A percentile compares a stretch with the other conserved stretches of the same genome.
Evolutionary conservation across 495 filamentous ascomycete genomes (phyloP).

Genomic region (Podospora bellae-mahoneyi): DNA sequence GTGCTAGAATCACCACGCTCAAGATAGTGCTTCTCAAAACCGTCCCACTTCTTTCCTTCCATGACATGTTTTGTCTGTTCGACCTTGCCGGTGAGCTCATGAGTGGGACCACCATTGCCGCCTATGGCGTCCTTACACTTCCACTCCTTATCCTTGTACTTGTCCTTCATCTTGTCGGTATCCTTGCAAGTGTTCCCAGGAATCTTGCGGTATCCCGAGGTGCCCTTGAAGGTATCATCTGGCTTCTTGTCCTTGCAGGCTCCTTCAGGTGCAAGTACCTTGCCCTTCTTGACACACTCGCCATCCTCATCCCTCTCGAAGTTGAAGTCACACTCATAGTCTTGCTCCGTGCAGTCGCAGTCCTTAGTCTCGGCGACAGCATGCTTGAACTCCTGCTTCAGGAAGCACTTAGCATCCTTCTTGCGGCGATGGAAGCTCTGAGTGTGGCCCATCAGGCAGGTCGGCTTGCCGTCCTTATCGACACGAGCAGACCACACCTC

Average conservation of each 20-base stretch:
- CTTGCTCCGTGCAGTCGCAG: constrained; percentile 75
- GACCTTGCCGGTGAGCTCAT: constrained; percentile 58
- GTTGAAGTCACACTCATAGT: constrained; percentile 95
- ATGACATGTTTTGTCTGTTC: constrained; percentile 55
- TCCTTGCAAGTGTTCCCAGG: constrained; percentile 79
- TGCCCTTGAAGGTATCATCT: constrained; percentile 69
- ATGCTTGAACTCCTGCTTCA: constrained; percentile 80
- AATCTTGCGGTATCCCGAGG: constrained; percentile 87
- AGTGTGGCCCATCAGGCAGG: constrained; percentile 91
- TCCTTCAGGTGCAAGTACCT: constrained; percentile 56
- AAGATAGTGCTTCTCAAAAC: constrained; percentile 71
- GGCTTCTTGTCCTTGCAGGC: constrained; percentile 60
- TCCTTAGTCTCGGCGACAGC: constrained; percentile 57
- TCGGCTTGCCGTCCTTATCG: constrained; percentile 73
- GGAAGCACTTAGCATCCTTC: constrained; percentile 80
- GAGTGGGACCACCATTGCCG: constrained; percentile 32
- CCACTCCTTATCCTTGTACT: constrained; percentile 59
- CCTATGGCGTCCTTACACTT: constrained; percentile 47
- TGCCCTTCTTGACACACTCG: constrained; percentile 53
- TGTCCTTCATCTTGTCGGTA: constrained; percentile 49
- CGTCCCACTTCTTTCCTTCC: constrained; percentile 42
- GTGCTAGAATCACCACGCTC: constrained; percentile 67
- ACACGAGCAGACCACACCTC: constrained; percentile 82
- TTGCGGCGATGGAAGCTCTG: constrained; percentile 81
- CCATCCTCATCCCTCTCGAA: constrained; percentile 60